Conservation (phyloP, 78 protist species). For the Ministeria vibrans region DNA sequence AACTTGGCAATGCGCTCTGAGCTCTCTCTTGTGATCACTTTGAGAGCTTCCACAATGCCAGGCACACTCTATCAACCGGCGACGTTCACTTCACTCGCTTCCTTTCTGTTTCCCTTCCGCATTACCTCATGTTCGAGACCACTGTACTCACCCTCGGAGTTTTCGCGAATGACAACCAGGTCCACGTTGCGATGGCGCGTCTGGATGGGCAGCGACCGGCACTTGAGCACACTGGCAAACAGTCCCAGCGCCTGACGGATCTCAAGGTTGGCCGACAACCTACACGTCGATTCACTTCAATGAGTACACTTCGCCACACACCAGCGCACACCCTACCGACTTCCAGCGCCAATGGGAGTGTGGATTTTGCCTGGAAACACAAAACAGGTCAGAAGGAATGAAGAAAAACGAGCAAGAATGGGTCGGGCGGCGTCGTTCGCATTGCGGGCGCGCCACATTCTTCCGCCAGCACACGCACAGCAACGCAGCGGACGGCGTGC, state of each 20-base stretch:
- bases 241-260: slow-evolving; percentile 58
- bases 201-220: slow-evolving; percentile 41
- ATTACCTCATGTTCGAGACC: slow-evolving; percentile 49
- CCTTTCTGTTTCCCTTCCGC: slow-evolving; percentile 42
- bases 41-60: slow-evolving; percentile 64
- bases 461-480: too few species aligned
- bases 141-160: slow-evolving; percentile 72
- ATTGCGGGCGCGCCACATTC: too few species aligned
- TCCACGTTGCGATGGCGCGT: slow-evolving; percentile 28
- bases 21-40: slow-evolving; percentile 58
- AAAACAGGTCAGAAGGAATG: too few species aligned
- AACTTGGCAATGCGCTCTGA: slow-evolving; percentile 68
- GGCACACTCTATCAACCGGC: slow-evolving; percentile 10
- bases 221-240: slow-evolving; percentile 66
- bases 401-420: too few species aligned
- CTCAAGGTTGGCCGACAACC: slow-evolving; percentile 52
- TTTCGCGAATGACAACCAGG: slow-evolving; percentile 70
- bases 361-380: neutral
- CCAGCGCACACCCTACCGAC: too few species aligned
- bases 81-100: too few species aligned
- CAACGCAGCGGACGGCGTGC: too few species aligned
- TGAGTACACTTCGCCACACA: too few species aligned
- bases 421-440: too few species aligned
- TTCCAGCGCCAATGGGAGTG: slow-evolving; percentile 48
- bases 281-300: too few species aligned